Percentiles rank a stretch among this genome's conserved stretches.
Conservation (phyloP, 495 filamentous ascomycete genomes). For the Pyronema omphalodes region DNA sequence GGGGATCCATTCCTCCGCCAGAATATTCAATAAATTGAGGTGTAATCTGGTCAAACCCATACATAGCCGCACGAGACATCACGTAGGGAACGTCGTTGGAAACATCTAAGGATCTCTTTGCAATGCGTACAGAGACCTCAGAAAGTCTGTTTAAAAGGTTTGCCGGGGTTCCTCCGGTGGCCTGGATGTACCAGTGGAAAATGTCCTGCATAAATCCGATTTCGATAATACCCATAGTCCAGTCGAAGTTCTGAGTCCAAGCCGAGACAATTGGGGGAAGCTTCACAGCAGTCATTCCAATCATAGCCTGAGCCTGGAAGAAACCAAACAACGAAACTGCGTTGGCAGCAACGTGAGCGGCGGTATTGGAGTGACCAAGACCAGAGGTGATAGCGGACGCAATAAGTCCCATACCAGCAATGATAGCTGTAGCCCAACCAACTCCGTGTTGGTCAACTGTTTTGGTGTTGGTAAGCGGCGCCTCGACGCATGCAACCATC, state of each 20-base stretch:
- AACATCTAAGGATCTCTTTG: slow-evolving; percentile 44
- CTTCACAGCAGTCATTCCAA: slow-evolving; percentile 68
- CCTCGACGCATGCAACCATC: slow-evolving; percentile 74
- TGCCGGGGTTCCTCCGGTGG: slow-evolving; percentile 76
- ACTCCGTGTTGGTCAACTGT: slow-evolving; percentile 81
- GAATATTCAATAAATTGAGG: background rate
- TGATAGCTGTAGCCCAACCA: slow-evolving; percentile 73
- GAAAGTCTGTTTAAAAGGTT: slow-evolving; percentile 56
- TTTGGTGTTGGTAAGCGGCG: slow-evolving; percentile 76
- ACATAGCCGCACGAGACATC: slow-evolving; percentile 15
- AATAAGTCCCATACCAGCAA: slow-evolving; percentile 65
- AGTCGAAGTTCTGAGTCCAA: slow-evolving; percentile 97
- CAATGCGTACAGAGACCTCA: slow-evolving; percentile 64
- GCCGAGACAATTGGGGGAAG: slow-evolving; percentile 78
- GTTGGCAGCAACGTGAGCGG: slow-evolving; percentile 86
- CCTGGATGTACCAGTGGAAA: slow-evolving; percentile 87
- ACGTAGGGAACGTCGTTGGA: background rate
- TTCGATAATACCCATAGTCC: slow-evolving; percentile 93
- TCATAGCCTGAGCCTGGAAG: slow-evolving; percentile 92
- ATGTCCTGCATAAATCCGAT: slow-evolving; percentile 75
- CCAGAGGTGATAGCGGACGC: slow-evolving; percentile 69
- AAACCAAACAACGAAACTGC: slow-evolving; percentile 83
- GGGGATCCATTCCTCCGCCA: background rate
- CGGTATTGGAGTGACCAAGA: slow-evolving; percentile 84
- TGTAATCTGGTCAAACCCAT: slow-evolving; percentile 17